phyloP scores from a whole-genome alignment of 352 stramenopile species.

The Aphanomyces astaci region DNA sequence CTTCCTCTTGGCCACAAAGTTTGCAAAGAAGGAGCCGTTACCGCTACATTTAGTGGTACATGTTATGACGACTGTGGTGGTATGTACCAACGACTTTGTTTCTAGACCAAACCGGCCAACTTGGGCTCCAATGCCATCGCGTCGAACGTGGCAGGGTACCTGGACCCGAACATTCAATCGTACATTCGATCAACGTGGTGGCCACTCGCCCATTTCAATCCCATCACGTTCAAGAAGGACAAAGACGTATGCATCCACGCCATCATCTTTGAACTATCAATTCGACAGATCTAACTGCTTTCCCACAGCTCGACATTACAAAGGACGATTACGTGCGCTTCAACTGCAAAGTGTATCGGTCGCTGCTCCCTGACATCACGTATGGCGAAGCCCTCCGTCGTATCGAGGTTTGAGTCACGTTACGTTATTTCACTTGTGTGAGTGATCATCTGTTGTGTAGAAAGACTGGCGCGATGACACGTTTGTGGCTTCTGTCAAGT shows the following conservation, averaged over 20 bases:
- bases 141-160: conserved; percentile 6
- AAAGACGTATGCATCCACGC: neutral
- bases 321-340: conserved; percentile 23
- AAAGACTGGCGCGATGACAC: conserved; percentile 17
- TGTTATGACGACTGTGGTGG: no score
- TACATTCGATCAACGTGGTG: conserved; percentile 20
- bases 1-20: conserved; percentile 11
- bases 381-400: conserved; percentile 13
- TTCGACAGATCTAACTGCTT: neutral
- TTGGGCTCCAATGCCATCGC: conserved; percentile 5
- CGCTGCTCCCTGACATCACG: conserved; percentile 15
- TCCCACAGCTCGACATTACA: conserved; percentile 9
- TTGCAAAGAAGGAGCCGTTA: conserved; percentile 17
- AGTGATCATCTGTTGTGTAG: neutral
- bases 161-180: conserved; percentile 20
- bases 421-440: neutral
- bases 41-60: conserved; percentile 17
- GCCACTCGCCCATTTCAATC: conserved; percentile 21
- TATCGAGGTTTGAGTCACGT: neutral
- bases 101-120: conserved; percentile 6
- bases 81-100: neutral
- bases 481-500: neutral
- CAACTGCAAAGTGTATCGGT: conserved; percentile 11
- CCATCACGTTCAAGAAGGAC: conserved; percentile 17
- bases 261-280: neutral